Base-by-base conservation (phyloP, 192 early-diverging fungal species). In the Coemansia sp. region DNA sequence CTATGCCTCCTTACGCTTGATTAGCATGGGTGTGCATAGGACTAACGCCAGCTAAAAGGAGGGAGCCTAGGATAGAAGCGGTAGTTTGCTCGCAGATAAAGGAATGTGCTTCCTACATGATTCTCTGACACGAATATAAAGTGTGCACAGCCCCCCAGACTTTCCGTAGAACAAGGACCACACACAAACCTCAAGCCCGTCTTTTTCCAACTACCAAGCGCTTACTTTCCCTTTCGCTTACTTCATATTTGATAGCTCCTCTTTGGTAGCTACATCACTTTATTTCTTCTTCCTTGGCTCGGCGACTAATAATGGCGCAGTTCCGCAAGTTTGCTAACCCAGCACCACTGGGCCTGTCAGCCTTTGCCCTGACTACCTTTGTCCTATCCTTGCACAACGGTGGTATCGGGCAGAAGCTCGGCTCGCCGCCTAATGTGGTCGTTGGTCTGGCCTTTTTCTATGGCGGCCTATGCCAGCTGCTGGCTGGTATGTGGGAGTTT, bases 401-500 rank as follows among this genome's bases (percentile, higher is more conserved):
- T 20, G 90, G 86, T 38, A 88, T 89, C 14, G 84, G 85, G 18
- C 75, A 87, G 33, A 70, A 81, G 46, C 69, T 84, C 13, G 63
- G 66, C 38, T 74, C 84, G 1, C 84, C 89, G 10, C 77, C 83
- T 6, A 74, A 80, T 18, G 74, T 92, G 33, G 86, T 90, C 18
- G 57, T 87, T 9, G 88, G 88, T 53, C 73, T 89, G 8, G 88
- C 88, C 11, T 65, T 90, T 43, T 92, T 90, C 67, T 91, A 91
- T 69, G 90, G 91, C 51, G 92, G 92, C 5, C 51, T 92, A 24
- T 74, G 83, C 57, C 91, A 94, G 79, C 73, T 92, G 34, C 72
- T 90, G 11, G 91, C 90, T 57, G 92, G 91, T 56, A 91, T 93
- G 90, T 92, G 89, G 91, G 90, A 92, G 83, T 92, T 91, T 72